phyloP scores from a whole-genome alignment of 352 stramenopile genomes.

The Pythium phragmitis region DNA sequence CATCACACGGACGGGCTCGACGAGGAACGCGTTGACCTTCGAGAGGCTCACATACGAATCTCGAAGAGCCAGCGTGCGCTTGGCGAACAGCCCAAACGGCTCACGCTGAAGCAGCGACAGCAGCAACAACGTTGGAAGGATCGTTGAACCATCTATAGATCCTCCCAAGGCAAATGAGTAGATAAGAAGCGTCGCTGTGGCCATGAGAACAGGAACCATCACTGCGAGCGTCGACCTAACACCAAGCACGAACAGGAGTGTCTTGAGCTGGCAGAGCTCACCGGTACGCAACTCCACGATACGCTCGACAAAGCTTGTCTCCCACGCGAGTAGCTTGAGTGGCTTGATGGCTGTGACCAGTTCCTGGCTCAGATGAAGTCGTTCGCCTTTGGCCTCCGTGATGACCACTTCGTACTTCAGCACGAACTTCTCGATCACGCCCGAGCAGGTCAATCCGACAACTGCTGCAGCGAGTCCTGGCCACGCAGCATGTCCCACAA shows the following conservation, averaged over 20 bases:
- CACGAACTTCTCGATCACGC: neutral
- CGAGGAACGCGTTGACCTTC: slow-evolving; percentile 14
- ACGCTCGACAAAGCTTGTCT: slow-evolving; percentile 61
- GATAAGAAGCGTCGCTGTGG: slow-evolving; percentile 43
- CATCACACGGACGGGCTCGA: slow-evolving; percentile 6
- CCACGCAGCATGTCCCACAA: slow-evolving; percentile 81
- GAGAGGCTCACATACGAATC: slow-evolving; percentile 44
- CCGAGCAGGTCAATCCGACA: slow-evolving; percentile 29
- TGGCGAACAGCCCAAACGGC: neutral
- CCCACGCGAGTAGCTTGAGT: slow-evolving; percentile 97
- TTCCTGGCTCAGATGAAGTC: slow-evolving; percentile 94
- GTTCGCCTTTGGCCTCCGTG: slow-evolving; percentile 89
- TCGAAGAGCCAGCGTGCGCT: neutral
- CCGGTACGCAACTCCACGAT: slow-evolving; percentile 42
- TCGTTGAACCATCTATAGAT: neutral
- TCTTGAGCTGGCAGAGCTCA: slow-evolving; percentile 7
- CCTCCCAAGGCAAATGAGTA: slow-evolving; percentile 41
- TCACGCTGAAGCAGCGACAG: slow-evolving; percentile 5
- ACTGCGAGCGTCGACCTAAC: neutral
- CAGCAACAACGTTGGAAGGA: slow-evolving; percentile 7
- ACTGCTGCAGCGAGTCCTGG: slow-evolving; percentile 90
- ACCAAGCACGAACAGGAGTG: neutral
- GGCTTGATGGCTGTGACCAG: slow-evolving; percentile 92
- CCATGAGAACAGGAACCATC: slow-evolving; percentile 50
- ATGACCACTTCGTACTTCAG: slow-evolving; percentile 77